A percentile compares a stretch with the other conserved stretches of the same genome.
These are phyloP conservation scores for Phylloporus rhodoxanthus DNA, from an alignment of 768 basidiomycete genomes.

Conservation along the genomic window DNA sequence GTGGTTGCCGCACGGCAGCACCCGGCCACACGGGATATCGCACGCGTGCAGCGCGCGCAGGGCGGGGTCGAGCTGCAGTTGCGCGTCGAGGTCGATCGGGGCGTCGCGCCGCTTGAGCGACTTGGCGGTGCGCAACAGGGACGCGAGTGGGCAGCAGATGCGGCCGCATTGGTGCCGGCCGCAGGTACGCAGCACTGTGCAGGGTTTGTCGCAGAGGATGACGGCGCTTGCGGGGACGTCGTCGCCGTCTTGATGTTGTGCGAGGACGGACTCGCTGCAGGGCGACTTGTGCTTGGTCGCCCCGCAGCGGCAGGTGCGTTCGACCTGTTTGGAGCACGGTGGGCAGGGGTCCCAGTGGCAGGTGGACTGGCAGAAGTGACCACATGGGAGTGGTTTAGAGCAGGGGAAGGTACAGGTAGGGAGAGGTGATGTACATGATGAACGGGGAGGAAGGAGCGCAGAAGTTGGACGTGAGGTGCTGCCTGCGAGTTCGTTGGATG, in stretches of 20 bases:
- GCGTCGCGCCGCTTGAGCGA: constrained; percentile 35
- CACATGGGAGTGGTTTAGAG: constrained; percentile 61
- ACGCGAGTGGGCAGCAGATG: constrained; percentile 84
- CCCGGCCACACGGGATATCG: constrained; percentile 71
- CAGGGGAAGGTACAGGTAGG: constrained; percentile 75
- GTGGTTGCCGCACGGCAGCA: constrained; percentile 72
- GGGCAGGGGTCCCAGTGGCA: constrained; percentile 83
- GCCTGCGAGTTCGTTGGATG: constrained; percentile 31
- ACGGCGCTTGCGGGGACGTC: constrained; percentile 48
- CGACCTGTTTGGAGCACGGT: constrained; percentile 65
- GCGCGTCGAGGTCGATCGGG: constrained; percentile 12
- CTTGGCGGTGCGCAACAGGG: constrained; percentile 54
- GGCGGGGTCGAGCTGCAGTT: constrained; percentile 42
- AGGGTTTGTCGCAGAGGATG: constrained; percentile 75
- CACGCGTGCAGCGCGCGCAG: constrained; percentile 76
- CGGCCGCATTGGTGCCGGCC: constrained; percentile 83
- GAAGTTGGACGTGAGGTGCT: not conserved
- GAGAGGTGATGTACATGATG: constrained; percentile 65
- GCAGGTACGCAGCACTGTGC: constrained; percentile 72
- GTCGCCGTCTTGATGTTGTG: constrained; percentile 4
- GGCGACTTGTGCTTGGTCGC: constrained; percentile 45
- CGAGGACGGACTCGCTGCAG: constrained; percentile 38
- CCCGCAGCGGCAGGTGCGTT: constrained; percentile 85
- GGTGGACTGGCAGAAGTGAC: constrained; percentile 59
- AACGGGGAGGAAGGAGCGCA: constrained; percentile 35